Percentiles rank a stretch among this genome's conserved stretches.
Conservation (phyloP, 139 green algal species). For the Coelastrella sp. region DNA sequence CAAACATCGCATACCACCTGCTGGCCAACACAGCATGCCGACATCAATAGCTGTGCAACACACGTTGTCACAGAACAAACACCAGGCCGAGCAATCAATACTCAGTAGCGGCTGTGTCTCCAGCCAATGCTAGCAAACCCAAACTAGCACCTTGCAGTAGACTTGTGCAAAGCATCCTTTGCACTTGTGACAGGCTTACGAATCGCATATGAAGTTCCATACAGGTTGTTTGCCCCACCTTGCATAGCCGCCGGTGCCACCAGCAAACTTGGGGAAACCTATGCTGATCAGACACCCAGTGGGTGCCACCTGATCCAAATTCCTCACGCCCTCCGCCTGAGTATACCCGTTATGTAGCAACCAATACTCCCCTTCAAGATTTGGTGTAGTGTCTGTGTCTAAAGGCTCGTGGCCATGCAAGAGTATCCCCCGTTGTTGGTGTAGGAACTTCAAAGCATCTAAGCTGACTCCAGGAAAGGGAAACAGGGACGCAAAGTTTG, state of each 20-base stretch:
- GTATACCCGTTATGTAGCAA: constrained; percentile 29
- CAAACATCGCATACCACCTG: no score
- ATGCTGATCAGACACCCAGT: constrained; percentile 29
- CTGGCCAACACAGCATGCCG: no score
- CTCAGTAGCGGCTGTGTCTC: no score
- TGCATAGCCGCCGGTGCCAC: constrained; percentile 23
- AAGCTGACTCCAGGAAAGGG: constrained; percentile 15
- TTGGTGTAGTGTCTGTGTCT: constrained; percentile 25
- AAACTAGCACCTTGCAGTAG: no score
- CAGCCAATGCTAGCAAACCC: no score
- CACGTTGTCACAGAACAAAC: no score
- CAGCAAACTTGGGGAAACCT: constrained; percentile 15
- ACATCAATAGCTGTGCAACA: no score
- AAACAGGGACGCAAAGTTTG: not conserved
- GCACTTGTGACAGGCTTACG: not conserved
- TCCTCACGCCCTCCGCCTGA: constrained; percentile 15
- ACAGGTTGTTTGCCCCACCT: not conserved
- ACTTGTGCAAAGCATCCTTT: no score
- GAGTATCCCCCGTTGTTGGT: constrained; percentile 25
- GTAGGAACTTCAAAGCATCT: constrained; percentile 18
- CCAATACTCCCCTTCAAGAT: constrained; percentile 20
- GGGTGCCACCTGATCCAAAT: constrained; percentile 1
- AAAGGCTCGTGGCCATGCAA: constrained; percentile 28
- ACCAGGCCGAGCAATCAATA: no score
- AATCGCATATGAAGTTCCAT: not conserved